Evolutionary conservation across 257 asterid species (phyloP), one percentile per base, ranked within the genome.

Genomic region (Solanum dulcamara): DNA sequence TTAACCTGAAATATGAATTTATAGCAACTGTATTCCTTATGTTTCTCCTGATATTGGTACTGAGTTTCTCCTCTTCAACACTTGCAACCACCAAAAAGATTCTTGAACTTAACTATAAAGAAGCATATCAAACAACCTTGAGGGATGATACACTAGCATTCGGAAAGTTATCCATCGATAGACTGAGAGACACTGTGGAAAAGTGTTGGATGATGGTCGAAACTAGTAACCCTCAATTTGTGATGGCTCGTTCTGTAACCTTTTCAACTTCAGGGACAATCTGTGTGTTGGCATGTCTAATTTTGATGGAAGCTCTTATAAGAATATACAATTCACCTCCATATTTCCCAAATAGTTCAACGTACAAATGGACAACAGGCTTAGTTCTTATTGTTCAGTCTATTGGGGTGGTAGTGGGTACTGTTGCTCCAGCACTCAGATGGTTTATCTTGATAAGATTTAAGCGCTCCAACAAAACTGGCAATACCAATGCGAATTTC

Each of bases 241-340:
- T 90, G 84, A 88, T 89, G 28, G 93, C 91, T 11, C 90, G 93
- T 24, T 92, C 91, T 0, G 90, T 85, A 5, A 88, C 89, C 17
- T 81, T 91, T 81, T 81, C 85, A 3, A 46, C 88, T 11, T 86
- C 91, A 6, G 89, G 91, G 7, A n/a, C 84, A 28, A 15, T 92
- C n/a, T 87, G 90, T 81, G 48, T 89, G 83, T 32, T 80, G 42
- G 40, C 71, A 44, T 85, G 89, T 40, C 30, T 90, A 7, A 15
- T 85, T 51, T 75, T 89, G 71, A 66, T 81, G 22, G 89, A 85
- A 85, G 89, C 90, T 46, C 84, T 44, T 86, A 20, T 80, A 4
- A 86, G 91, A 55, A 80, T 77, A 48, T 66, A 84, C 40, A 2
- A 12, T 86, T 22, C 9, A 64, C 83, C 59, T 68, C 50, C 75